Base-by-base conservation (phyloP, 805 yeast species). In the Nakazawaea peltata region DNA sequence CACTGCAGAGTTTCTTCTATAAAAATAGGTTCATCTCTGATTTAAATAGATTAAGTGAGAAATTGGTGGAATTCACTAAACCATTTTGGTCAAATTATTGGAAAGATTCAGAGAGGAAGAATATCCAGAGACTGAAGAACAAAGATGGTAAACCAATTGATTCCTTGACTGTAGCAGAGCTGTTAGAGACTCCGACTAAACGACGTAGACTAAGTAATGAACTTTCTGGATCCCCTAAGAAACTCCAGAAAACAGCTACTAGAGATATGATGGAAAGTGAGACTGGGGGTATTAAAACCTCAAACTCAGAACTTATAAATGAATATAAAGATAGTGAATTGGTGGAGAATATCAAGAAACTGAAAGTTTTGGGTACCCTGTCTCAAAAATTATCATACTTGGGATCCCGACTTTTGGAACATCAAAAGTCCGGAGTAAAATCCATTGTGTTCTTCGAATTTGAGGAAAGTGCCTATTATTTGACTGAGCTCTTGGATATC, bases 401-500 rank as follows among this genome's bases (percentile, higher is more conserved):
- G 39, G 63, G 73, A 0, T 59, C 78, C 12, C 59, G 73, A 40
- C 45, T 78, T 7, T 48, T 75, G 19, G 78, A 74, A 33, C 71
- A 78, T 46, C 74, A 73, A 41, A 39, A 44, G 8, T 36, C 49
- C 7, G 61, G 63, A 3, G 48, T 71, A 34, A 75, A 80, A 49
- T 69, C 80, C 12, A 61, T 80, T 19, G 74, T 80, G 0, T 80
- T 80, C 49, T 81, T 73, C 48, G 86, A 80, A 42, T 77, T 74
- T 51, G 84, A 77, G 49, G 85, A 80, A 43, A 67, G 75, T 32
- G 87, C 86, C 0, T 79, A 73, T 47, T 78, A 76, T 48, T 48
- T 80, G 19, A 69, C 82, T 0, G 88, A 81, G 44, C 59, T 76
- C 10, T 47, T 81, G 32, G 87, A 80, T 52, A 39, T 78, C 0